Evolutionary conservation across 331 rosid genomes (phyloP), one percentile per base, ranked within the genome.

Genomic region (Dryas integrifolia): DNA sequence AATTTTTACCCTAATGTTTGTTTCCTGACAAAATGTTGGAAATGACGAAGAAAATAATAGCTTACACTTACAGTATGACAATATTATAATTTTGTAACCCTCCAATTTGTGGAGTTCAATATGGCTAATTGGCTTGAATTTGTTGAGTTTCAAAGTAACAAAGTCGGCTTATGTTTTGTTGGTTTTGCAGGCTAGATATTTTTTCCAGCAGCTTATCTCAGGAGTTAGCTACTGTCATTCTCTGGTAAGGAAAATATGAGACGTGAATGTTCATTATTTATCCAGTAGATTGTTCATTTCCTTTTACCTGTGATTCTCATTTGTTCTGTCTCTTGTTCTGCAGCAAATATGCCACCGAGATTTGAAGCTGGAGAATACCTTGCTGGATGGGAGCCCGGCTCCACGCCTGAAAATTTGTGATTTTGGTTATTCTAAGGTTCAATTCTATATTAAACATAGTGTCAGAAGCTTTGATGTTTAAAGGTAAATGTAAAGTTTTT

Each of bases 151-250:
- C 51, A 72, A 56, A 30, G 65, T 46, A 44, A 74, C 58, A 59
- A 67, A 14, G 45, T 58, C 62, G 16, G 39, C 39, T 78, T n/a
- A 38, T 70, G 5, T 51, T 59, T 69, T 70, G 53, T 65, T 81
- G 62, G 67, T 66, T 58, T 84, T 73, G 35, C 94, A 92, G 97
- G 98, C 96, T 58, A 81, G 98, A 49, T 90, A 92, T 85, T 90
- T 91, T 87, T 91, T 91, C 84, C 97, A 91, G 88, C 97, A 91
- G 90, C 97, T 91, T 69, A 91, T 91, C 74, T 91, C 96, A 3
- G 97, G 97, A 72, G 97, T 91, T 77, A 78, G 75, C 82, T 91
- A 85, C 75, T 92, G 96, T 53, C 98, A 92, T 84, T 76, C 85
- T 60, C 84, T 90, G 98, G 97, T 86, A 82, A 84, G 45, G 69